phyloP scores from a whole-genome alignment of 2,329 filamentous ascomycete genomes.

The Pseudocercospora musae region DNA sequence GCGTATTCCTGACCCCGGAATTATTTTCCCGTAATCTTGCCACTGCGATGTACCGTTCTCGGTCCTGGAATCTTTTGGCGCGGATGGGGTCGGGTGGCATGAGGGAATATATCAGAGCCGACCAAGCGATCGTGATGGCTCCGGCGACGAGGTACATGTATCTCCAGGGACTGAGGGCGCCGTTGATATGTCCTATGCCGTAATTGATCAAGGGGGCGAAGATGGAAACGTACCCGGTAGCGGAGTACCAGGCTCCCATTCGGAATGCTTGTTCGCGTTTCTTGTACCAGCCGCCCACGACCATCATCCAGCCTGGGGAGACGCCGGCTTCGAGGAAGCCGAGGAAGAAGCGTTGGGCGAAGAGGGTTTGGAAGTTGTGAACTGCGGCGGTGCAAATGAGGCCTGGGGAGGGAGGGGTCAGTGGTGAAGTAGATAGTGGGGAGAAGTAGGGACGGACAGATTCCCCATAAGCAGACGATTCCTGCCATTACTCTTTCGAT shows the following conservation, averaged over 20 bases:
- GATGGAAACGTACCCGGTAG: conserved; percentile 45
- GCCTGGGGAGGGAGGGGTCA: not conserved
- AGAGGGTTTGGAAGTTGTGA: conserved; percentile 38
- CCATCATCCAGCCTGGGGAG: conserved; percentile 56
- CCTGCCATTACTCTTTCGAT: conserved; percentile 47
- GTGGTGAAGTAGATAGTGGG: not conserved
- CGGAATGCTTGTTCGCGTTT: conserved; percentile 31
- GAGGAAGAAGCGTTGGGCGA: conserved; percentile 53
- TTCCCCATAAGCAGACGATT: conserved; percentile 39
- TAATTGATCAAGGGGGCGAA: conserved; percentile 50
- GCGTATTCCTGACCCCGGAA: conserved; percentile 39
- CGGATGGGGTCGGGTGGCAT: conserved; percentile 43
- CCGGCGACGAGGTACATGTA: conserved; percentile 40
- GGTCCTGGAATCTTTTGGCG: conserved; percentile 41
- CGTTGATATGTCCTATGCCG: conserved; percentile 45
- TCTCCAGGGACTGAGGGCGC: conserved; percentile 39
- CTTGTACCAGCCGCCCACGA: conserved; percentile 38
- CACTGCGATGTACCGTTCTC: conserved; percentile 31
- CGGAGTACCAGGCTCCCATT: conserved; percentile 35
- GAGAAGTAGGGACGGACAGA: conserved; percentile 19
- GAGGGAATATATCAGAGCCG: conserved; percentile 38
- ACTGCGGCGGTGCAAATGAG: conserved; percentile 41
- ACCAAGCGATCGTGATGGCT: conserved; percentile 43
- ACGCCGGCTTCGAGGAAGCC: conserved; percentile 57
- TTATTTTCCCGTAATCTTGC: conserved; percentile 31